These are phyloP conservation scores for Hortaea werneckii DNA, from an alignment of 2,329 filamentous ascomycete genomes.

Conservation along the genomic window DNA sequence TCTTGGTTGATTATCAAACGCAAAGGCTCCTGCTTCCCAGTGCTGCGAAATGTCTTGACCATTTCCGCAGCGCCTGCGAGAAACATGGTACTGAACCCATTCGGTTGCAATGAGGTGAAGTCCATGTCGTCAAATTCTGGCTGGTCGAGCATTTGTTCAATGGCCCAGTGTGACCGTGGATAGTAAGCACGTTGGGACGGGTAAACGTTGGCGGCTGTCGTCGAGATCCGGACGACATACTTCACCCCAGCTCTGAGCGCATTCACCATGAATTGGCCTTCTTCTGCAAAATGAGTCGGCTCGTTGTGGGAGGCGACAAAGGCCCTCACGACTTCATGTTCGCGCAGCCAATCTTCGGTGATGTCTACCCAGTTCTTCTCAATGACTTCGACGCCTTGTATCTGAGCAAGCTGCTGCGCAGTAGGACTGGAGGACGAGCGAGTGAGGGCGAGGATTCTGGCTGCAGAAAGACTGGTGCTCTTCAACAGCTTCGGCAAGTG, in stretches of 20 bases:
- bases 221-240: too few relatives aligned
- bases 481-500: background rate
- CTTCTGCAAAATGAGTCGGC: conserved; percentile 31
- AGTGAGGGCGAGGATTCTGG: conserved; percentile 26
- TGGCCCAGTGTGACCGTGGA: too few relatives aligned
- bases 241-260: conserved; percentile 28
- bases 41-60: too few relatives aligned
- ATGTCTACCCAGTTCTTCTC: conserved; percentile 31
- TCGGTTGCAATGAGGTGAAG: too few relatives aligned
- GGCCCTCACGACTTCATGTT: conserved; percentile 26
- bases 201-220: too few relatives aligned
- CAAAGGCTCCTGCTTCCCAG: conserved; percentile 24
- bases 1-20: conserved; percentile 21
- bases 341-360: conserved; percentile 31
- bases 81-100: too few relatives aligned
- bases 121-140: too few relatives aligned
- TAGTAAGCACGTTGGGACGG: too few relatives aligned
- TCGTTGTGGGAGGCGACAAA: conserved; percentile 33
- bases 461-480: background rate
- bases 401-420: conserved; percentile 22
- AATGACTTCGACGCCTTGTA: conserved; percentile 27
- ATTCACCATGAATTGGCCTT: conserved; percentile 28
- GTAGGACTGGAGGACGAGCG: conserved; percentile 15
- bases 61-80: too few relatives aligned
- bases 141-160: too few relatives aligned